A percentile compares a stretch with the other conserved stretches of the same genome.
Conservation (phyloP, 805 yeast genomes). For the Yarrowia sp. region DNA sequence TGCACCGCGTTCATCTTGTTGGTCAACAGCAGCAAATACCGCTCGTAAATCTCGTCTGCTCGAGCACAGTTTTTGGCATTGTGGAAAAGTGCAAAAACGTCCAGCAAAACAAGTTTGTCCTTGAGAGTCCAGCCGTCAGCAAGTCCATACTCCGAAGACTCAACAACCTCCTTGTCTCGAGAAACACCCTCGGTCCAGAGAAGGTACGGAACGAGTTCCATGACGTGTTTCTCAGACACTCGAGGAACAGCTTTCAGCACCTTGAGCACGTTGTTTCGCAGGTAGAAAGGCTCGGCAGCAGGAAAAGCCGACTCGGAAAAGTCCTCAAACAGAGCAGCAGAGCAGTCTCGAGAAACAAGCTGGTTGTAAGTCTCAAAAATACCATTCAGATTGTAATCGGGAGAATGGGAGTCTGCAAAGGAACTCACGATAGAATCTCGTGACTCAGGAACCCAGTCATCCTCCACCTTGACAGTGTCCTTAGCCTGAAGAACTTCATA, state of each 20-base stretch:
- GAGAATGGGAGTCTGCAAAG: not conserved
- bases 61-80: constrained; percentile 55
- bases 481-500: constrained; percentile 38
- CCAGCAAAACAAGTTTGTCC: constrained; percentile 46
- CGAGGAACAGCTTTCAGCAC: constrained; percentile 57
- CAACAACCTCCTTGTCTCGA: constrained; percentile 28
- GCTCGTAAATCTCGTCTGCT: constrained; percentile 51
- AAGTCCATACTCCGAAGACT: not conserved
- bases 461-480: constrained; percentile 24
- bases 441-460: constrained; percentile 16
- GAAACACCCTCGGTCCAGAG: constrained; percentile 39
- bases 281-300: constrained; percentile 1
- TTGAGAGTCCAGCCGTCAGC: constrained; percentile 31
- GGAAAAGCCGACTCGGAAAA: constrained; percentile 1
- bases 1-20: constrained; percentile 63
- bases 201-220: constrained; percentile 56
- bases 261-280: constrained; percentile 54
- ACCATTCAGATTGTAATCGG: not conserved
- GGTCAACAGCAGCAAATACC: constrained; percentile 55
- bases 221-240: constrained; percentile 63
- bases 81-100: constrained; percentile 60
- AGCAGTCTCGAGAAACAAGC: not conserved
- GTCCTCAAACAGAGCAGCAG: not conserved
- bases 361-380: not conserved
- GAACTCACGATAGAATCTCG: not conserved